Conservation (phyloP, 768 basidiomycete genomes). For the Phanerochaete carnosa region DNA sequence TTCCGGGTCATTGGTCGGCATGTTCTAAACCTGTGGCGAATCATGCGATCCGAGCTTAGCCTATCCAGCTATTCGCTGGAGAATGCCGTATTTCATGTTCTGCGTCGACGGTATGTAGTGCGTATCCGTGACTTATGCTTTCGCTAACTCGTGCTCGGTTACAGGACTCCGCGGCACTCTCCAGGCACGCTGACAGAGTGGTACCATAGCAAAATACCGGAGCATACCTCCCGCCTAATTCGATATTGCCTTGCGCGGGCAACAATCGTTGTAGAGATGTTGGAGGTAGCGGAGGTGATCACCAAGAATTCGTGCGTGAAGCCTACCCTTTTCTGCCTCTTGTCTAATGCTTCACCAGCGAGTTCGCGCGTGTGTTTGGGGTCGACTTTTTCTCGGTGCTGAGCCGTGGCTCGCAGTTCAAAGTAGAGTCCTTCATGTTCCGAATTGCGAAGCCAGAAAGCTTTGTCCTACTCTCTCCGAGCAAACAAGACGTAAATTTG, state of each 20-base stretch:
- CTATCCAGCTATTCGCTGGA: slow-evolving; percentile 85
- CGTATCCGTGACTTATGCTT: not conserved
- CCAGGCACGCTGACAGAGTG: slow-evolving; percentile 59
- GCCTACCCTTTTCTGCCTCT: not conserved
- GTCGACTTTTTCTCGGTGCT: slow-evolving; percentile 96
- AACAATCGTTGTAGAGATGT: slow-evolving; percentile 68
- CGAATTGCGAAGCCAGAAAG: slow-evolving; percentile 95
- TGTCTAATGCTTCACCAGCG: slow-evolving; percentile 45
- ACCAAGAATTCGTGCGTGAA: slow-evolving; percentile 83
- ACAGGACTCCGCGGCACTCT: slow-evolving; percentile 76
- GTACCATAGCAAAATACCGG: slow-evolving; percentile 59
- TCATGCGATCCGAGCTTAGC: slow-evolving; percentile 82
- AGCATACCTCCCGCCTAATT: slow-evolving; percentile 52
- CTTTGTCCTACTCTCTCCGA: slow-evolving; percentile 88
- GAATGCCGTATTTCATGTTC: slow-evolving; percentile 79
- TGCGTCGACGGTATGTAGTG: slow-evolving; percentile 61
- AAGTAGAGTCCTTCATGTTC: slow-evolving; percentile 99
- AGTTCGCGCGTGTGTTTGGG: slow-evolving; percentile 96
- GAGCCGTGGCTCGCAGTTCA: slow-evolving; percentile 95
- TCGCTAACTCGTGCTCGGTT: not conserved
- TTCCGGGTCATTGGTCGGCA: slow-evolving; percentile 87
- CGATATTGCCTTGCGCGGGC: slow-evolving; percentile 65
- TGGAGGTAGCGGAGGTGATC: slow-evolving; percentile 77
- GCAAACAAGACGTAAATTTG: slow-evolving; percentile 67
- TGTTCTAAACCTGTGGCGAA: slow-evolving; percentile 88